Percentiles rank a stretch among this genome's conserved stretches.
phyloP scores from a whole-genome alignment of 208 protist genomes.

The Porcisia hertigi region DNA sequence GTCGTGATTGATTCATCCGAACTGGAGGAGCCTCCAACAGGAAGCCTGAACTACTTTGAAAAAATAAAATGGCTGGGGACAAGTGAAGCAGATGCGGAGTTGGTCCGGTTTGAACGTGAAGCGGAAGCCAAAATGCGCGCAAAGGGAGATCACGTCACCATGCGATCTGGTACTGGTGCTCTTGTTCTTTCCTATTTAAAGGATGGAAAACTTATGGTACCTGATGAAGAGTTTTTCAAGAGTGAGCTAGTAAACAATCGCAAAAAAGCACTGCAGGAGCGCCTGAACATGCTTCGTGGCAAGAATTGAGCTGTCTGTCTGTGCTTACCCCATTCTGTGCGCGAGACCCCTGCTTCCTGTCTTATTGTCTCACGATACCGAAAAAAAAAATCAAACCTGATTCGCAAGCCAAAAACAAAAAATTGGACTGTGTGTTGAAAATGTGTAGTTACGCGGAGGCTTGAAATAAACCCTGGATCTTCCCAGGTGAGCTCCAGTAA shows the following conservation, averaged over 20 bases:
- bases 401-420: neutral
- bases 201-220: conserved; percentile 38
- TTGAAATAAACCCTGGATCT: neutral
- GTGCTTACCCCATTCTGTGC: neutral
- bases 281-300: conserved; percentile 21
- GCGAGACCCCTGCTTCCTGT: neutral
- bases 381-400: conserved; percentile 1
- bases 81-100: conserved; percentile 22
- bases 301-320: neutral
- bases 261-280: conserved; percentile 45
- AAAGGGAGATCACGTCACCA: neutral
- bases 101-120: conserved; percentile 35
- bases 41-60: conserved; percentile 20
- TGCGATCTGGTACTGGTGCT: neutral
- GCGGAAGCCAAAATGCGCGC: conserved; percentile 20
- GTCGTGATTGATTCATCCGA: neutral
- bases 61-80: conserved; percentile 30
- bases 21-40: neutral
- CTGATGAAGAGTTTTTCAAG: conserved; percentile 57
- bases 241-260: conserved; percentile 32
- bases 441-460: neutral
- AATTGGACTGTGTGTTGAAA: neutral
- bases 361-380: neutral
- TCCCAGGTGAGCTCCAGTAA: neutral
- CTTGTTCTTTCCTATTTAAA: conserved; percentile 32